Evolutionary conservation across 257 asterid genomes (phyloP), one percentile per base, ranked within the genome.

Genomic region (Plectranthus barbatus): DNA sequence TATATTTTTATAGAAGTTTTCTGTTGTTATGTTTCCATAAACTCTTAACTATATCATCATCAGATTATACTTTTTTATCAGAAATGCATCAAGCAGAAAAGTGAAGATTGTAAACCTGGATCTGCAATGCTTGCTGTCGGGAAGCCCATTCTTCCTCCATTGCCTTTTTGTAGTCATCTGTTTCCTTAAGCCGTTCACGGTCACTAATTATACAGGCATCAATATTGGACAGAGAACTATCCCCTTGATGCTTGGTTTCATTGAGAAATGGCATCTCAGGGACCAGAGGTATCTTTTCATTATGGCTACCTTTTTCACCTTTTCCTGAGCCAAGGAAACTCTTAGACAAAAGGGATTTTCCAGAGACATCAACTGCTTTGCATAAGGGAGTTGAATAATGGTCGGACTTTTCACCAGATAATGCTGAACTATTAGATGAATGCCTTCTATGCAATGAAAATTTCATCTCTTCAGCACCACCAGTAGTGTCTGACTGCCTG

Each of bases 171-270:
- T 85, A 92, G 65, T 83, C 97, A 49, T 85, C 94, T 1, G 99
- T 92, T 75, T 92, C 97, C 86, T 92, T 92, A 17, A 76, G 79
- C 72, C 76, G 85, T 67, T 92, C 99, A 31, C 91, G 86, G 17
- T 77, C 90, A 59, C 34, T 68, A 52, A 78, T 66, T 20, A 86
- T 51, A 60, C 70, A 69, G 56, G 72, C 69, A 71, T 56, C 77
- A 9, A 1, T 66, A 58, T 40, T 61, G 46, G 41, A 62, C 24
- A 36, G 37, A 17, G 55, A 49, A 64, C 7, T 17, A 53, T 52
- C 75, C 66, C 66, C 61, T 19, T 31, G 34, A 60, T 64, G 59
- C 53, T 29, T 67, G n/a, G 67, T 59, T 20, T 70, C 56, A 14
- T 63, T 61, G 57, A 6, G 31, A 50, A 53, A 69, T 41, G 74